phyloP scores from a whole-genome alignment of 1,139 yeast species.

The Candida tropicalis region DNA sequence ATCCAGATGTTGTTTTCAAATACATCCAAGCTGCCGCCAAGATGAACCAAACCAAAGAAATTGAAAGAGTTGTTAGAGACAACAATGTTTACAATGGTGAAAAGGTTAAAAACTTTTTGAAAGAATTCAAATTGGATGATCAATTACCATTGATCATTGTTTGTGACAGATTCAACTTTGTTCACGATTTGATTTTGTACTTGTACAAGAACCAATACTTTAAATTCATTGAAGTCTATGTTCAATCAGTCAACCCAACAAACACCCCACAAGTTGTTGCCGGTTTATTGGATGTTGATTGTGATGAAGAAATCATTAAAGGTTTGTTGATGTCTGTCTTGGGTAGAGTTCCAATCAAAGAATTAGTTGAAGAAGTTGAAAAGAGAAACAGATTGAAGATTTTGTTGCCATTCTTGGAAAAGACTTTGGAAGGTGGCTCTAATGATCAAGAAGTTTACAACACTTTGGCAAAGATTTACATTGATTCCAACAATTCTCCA shows the following conservation, averaged over 20 bases:
- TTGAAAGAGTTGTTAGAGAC: constrained; percentile 93
- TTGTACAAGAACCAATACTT: constrained; percentile 93
- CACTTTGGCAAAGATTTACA: constrained; percentile 95
- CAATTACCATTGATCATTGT: constrained; percentile 96
- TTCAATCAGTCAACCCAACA: constrained; percentile 94
- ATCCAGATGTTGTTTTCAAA: constrained; percentile 93
- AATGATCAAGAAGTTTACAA: constrained; percentile 91
- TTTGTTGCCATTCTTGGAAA: constrained; percentile 89
- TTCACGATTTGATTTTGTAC: constrained; percentile 90
- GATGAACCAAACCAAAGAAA: constrained; percentile 88
- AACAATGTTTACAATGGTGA: constrained; percentile 95
- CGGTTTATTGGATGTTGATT: constrained; percentile 93
- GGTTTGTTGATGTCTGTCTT: constrained; percentile 79
- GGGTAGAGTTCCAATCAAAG: constrained; percentile 92
- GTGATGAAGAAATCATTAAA: constrained; percentile 89
- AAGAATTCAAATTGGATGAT: constrained; percentile 91
- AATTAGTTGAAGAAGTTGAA: constrained; percentile 91
- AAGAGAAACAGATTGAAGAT: constrained; percentile 92
- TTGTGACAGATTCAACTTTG: constrained; percentile 89
- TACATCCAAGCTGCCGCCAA: constrained; percentile 94
- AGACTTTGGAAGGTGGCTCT: constrained; percentile 83
- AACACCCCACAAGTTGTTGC: constrained; percentile 97
- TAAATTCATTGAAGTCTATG: constrained; percentile 96
- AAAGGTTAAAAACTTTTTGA: constrained; percentile 93
- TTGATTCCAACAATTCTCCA: constrained; percentile 96